Evolutionary conservation across 345 rosid species (phyloP).

Genomic region (Eucalyptus melliodora): DNA sequence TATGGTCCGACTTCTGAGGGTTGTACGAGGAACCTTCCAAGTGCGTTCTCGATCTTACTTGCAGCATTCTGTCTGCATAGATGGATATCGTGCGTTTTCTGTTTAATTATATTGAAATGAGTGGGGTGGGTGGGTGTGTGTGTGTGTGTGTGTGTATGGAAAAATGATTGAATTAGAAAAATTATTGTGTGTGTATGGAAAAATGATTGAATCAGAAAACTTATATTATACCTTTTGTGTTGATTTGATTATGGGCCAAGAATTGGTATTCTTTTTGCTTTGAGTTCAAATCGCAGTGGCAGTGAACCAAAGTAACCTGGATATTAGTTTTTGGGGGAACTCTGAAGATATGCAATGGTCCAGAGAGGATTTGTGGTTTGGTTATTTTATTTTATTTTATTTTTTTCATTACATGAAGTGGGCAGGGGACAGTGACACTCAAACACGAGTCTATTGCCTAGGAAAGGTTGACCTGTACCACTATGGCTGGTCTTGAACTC

Average conservation of each 20-base stretch:
- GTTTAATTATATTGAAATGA: background rate
- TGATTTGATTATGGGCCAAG: background rate
- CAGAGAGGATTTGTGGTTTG: background rate
- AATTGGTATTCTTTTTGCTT: background rate
- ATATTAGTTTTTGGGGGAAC: background rate
- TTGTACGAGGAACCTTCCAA: conserved; percentile 85
- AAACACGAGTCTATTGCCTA: background rate
- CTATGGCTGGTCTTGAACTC: background rate
- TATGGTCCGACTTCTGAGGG: conserved; percentile 88
- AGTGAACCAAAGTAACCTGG: background rate
- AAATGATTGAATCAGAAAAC: background rate
- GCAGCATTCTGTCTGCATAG: background rate
- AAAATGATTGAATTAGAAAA: background rate
- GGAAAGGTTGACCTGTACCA: background rate
- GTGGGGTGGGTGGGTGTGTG: background rate
- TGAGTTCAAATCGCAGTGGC: background rate
- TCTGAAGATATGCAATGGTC: background rate
- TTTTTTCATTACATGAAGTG: background rate
- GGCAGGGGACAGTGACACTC: background rate
- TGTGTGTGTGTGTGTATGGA: background rate
- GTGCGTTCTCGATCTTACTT: conserved; percentile 23
- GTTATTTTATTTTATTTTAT: background rate
- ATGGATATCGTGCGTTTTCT: background rate
- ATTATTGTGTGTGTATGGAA: background rate
- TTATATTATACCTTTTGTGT: background rate